Evolutionary conservation across 2,329 filamentous ascomycete genomes (phyloP).

Genomic region (Fusarium burgessii): DNA sequence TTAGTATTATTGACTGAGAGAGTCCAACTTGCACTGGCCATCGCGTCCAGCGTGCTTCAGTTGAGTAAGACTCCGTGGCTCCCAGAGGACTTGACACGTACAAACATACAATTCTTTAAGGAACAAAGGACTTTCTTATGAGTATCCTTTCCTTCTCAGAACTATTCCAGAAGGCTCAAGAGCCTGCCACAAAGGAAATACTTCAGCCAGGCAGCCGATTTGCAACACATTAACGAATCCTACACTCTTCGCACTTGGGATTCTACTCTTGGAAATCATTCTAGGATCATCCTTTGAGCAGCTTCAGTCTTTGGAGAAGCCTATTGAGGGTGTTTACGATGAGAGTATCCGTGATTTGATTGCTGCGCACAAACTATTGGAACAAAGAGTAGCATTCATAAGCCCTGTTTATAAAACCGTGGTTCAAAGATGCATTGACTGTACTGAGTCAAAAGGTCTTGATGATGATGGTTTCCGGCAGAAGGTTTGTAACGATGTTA

Average conservation of each 20-base stretch:
- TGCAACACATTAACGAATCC: neutral
- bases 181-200: accelerated
- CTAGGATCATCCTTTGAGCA: constrained; percentile 11
- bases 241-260: constrained; percentile 19
- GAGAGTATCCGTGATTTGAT: neutral
- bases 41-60: constrained; percentile 31
- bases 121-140: neutral
- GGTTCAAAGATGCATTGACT: constrained; percentile 23
- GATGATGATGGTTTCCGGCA: constrained; percentile 26
- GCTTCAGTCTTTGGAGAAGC: neutral
- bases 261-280: constrained; percentile 28
- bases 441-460: constrained; percentile 1
- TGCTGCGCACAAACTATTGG: constrained; percentile 4
- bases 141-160: constrained; percentile 1
- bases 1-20: constrained; percentile 4
- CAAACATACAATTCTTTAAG: constrained; percentile 17
- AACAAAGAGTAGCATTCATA: constrained; percentile 9
- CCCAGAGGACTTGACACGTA: neutral
- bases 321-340: neutral
- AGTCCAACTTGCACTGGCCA: constrained; percentile 16
- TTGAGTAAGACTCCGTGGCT: constrained; percentile 37
- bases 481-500: constrained; percentile 10
- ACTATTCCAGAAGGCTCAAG: accelerated
- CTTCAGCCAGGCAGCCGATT: neutral
- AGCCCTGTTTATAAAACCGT: constrained; percentile 14